Base-by-base conservation (phyloP, 1,284 basidiomycete genomes). In the Xerocomus nothofagi region DNA sequence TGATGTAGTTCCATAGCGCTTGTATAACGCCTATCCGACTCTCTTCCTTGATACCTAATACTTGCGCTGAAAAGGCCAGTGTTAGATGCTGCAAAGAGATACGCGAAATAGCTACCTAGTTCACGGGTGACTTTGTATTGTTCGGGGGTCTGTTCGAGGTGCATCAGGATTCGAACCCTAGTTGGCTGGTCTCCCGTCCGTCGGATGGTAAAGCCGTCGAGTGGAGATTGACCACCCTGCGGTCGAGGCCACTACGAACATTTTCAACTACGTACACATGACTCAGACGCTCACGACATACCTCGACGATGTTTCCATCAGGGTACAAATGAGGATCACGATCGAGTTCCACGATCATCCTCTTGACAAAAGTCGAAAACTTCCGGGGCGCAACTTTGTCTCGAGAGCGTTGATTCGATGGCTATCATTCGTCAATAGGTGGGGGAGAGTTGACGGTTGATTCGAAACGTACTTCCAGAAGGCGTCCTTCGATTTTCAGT, bases 1-100 rank as follows among this genome's bases (percentile, higher is more conserved):
- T 96, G 71, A 98, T 89, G 60, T 97, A 94, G 60, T 88, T 90
- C 95, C 95, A 98, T 10, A 98, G 68, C 0, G 90, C 82, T 50
- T 91, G 85, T 33, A 98, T 80, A 17, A 93, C 81, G 11, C 88
- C 91, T 11, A 88, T 75, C 21, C 92, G 80, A 32, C 91, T 93
- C 32, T 92, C 93, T 66, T 98, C 91, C 55, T 88, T 87, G 60
- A 96, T 77, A 20, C 85, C 87, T 33, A 98, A 75, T 26, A 96
- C 69, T 37, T 76, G 78, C 0, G 80, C 85, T 75, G 50, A 2
- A 32, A n/a, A 31, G n/a, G 2, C 14, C 15, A 38, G 12, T 21
- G 26, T 63, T 20, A 62, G 65, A 29, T 42, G 6, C 29, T 9
- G 39, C 21, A n/a, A 36, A 38, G 14, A 26, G 15, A 40, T 33